Conservation (phyloP, 1,284 basidiomycete species). For the Inonotus hispidus region DNA sequence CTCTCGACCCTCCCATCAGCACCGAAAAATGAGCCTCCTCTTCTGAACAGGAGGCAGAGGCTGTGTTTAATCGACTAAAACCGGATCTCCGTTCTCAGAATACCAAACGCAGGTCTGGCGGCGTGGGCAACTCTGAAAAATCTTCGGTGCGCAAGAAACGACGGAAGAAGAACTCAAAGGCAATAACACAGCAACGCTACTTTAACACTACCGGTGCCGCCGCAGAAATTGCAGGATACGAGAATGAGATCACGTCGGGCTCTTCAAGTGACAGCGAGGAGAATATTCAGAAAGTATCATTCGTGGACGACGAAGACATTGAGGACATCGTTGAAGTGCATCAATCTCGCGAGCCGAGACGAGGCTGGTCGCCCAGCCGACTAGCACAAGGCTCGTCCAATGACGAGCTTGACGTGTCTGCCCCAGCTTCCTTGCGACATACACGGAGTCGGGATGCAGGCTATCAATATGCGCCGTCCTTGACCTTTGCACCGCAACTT, state of each 20-base stretch:
- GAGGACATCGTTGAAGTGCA: not conserved
- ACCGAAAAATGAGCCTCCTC: not conserved
- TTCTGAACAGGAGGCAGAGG: not conserved
- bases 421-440: not conserved
- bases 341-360: constrained; percentile 16
- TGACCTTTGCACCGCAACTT: constrained; percentile 37
- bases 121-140: not conserved
- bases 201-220: not conserved
- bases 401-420: constrained; percentile 24
- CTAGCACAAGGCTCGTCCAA: constrained; percentile 48
- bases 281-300: not conserved
- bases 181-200: constrained; percentile 1
- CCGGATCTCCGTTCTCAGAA: not conserved
- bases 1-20: not conserved
- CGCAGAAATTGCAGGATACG: not conserved
- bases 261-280: constrained; percentile 7
- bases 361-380: constrained; percentile 51
- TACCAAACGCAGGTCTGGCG: constrained; percentile 5
- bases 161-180: constrained; percentile 3
- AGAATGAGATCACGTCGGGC: not conserved
- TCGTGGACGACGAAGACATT: not conserved
- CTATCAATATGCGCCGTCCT: constrained; percentile 15
- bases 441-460: constrained; percentile 4
- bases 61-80: constrained; percentile 1
- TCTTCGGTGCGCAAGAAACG: constrained; percentile 2